These are phyloP conservation scores for Apiospora malaysiana DNA, from an alignment of 2,329 filamentous ascomycete genomes.

Conservation along the genomic window DNA sequence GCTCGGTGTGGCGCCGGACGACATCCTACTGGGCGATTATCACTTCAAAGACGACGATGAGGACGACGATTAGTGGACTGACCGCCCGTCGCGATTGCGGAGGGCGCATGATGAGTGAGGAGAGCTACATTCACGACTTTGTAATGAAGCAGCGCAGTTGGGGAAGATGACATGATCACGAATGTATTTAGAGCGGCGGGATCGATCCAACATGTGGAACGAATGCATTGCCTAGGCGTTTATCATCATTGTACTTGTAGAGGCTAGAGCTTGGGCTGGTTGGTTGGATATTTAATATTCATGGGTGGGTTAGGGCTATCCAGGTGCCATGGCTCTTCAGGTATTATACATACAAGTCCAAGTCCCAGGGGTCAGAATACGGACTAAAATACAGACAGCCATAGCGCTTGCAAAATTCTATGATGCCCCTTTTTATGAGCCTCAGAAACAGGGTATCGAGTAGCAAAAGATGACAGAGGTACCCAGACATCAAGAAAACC, in stretches of 20 bases:
- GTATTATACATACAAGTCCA: no score
- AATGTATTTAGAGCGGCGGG: conserved; percentile 1
- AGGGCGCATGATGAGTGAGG: not conserved
- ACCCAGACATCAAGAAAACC: no score
- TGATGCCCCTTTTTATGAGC: not conserved
- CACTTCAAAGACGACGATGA: conserved; percentile 69
- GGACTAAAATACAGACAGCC: not conserved
- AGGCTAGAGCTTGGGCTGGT: conserved; percentile 8
- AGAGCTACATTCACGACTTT: not conserved
- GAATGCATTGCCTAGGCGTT: conserved; percentile 32
- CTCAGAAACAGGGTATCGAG: no score
- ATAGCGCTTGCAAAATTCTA: not conserved
- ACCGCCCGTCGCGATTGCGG: not conserved
- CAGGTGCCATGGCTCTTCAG: not conserved
- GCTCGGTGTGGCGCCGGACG: conserved; percentile 66
- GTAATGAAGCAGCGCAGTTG: conserved; percentile 11
- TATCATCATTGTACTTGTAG: conserved; percentile 11
- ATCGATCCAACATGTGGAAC: not conserved
- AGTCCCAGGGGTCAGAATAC: no score
- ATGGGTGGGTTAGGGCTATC: not conserved
- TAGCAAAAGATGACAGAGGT: no score
- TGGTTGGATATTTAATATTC: conserved; percentile 12
- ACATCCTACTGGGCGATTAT: conserved; percentile 75
- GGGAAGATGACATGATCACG: not conserved
- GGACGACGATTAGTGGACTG: conserved; percentile 35